Base-by-base conservation (phyloP, 2,329 filamentous ascomycete species). In the Fusarium albosuccineum region DNA sequence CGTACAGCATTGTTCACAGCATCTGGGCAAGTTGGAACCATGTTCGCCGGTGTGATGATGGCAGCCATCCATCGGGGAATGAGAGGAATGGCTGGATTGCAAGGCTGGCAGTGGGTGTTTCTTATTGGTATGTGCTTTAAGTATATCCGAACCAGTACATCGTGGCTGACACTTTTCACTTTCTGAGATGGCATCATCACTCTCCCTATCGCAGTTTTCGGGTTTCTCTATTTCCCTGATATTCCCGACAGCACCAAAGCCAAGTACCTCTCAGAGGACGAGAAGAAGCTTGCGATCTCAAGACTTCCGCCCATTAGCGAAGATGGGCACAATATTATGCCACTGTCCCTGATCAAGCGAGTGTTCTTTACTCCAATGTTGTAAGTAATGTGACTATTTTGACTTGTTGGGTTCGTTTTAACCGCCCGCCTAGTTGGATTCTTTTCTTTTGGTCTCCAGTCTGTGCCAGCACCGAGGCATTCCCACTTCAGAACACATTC, bases 31-130 rank as follows among this genome's bases (percentile, higher is more conserved):
- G 83, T 84, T 0, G 87, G 86, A 0, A 86, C 81, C 0, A 86
- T 89, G 82, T 87, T 89, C 57, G 82, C 83, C 2, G 87, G 87
- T 0, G 85, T 87, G 49, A 82, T 89, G 64, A 86, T 87, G 72
- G 83, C 83, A 0, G 84, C 82, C 1, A 74, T 74, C 4, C 63
- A 74, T 4, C 64, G 60, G 40, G 57, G 58, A 1, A 72, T 75
- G 60, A 69, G 83, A 26, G 83, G 85, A 0, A 71, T 80, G 10
- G 71, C 70, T 8, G 80, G 82, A 5, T 44, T 73, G 0, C 55
- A 56, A 9, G 85, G 83, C 0, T 89, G 87, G 86, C 77, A 85
- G 36, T 83, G 82, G 82, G 74, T 82, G 3, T 73, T 73, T 22
- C 34, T 73, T 4, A 70, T 73, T 3, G 66, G 66, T 68, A 26